phyloP scores from a whole-genome alignment of 768 basidiomycete genomes.

The Thelephora ganbajun region DNA sequence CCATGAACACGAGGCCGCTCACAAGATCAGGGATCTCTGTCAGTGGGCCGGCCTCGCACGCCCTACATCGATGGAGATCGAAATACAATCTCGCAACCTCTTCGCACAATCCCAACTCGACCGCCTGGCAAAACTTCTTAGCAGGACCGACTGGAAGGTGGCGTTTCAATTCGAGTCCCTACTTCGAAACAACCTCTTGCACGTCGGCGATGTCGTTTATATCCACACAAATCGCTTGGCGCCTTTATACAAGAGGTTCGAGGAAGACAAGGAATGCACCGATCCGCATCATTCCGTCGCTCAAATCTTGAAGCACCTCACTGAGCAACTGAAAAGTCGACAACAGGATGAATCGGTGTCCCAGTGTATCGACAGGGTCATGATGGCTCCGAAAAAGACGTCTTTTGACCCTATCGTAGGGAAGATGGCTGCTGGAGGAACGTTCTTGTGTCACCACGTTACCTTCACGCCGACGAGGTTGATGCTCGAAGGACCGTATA shows the following conservation, averaged over 20 bases:
- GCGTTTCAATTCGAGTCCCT: slow-evolving; percentile 70
- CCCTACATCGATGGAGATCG: slow-evolving; percentile 24
- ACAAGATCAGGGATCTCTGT: slow-evolving; percentile 42
- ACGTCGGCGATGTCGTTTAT: slow-evolving; percentile 38
- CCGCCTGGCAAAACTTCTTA: slow-evolving; percentile 28
- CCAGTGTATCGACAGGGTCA: slow-evolving; percentile 31
- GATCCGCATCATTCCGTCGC: slow-evolving; percentile 20
- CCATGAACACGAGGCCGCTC: slow-evolving; percentile 33
- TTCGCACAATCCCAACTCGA: slow-evolving; percentile 36
- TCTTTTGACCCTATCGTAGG: slow-evolving; percentile 8
- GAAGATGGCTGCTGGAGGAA: slow-evolving; percentile 17
- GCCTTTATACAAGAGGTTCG: slow-evolving; percentile 21
- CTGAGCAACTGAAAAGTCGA: slow-evolving; percentile 30
- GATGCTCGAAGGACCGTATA: slow-evolving; percentile 63
- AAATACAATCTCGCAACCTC: slow-evolving; percentile 34
- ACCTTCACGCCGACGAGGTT: slow-evolving; percentile 65
- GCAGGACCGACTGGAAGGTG: slow-evolving; percentile 42
- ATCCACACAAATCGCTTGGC: slow-evolving; percentile 31
- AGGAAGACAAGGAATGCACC: not conserved
- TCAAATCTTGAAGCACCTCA: slow-evolving; percentile 41
- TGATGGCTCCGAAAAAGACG: slow-evolving; percentile 9
- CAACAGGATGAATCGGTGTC: slow-evolving; percentile 25
- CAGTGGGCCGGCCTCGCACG: slow-evolving; percentile 27
- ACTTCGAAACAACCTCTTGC: slow-evolving; percentile 46
- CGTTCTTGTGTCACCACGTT: slow-evolving; percentile 52